Evolutionary conservation across 169 alveolate species (phyloP).

Genomic region (Eimeria maxima): DNA sequence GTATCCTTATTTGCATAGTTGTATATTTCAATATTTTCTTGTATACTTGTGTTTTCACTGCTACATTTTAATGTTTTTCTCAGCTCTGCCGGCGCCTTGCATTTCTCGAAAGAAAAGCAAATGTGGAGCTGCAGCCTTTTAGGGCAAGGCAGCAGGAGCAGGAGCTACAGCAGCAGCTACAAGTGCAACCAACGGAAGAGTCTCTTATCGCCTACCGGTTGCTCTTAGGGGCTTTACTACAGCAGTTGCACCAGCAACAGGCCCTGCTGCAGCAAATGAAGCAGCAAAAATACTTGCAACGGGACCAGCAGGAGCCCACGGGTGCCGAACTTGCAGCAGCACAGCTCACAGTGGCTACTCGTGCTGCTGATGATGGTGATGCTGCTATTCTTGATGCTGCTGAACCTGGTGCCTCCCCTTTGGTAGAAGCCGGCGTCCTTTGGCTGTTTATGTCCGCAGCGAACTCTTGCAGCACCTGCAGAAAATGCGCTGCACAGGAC

Average conservation of each 20-base stretch:
- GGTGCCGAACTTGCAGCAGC: neutral
- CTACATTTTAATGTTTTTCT: neutral
- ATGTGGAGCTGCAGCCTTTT: neutral
- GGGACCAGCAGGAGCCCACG: constrained; percentile 9
- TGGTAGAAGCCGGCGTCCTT: neutral
- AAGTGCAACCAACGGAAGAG: constrained; percentile 1
- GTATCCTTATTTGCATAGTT: neutral
- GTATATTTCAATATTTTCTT: neutral
- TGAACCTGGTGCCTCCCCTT: constrained; percentile 13
- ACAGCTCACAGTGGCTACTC: neutral
- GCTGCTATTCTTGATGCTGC: constrained; percentile 1
- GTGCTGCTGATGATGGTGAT: constrained; percentile 2
- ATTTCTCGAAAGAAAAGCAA: neutral
- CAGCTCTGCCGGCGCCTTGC: constrained; percentile 35
- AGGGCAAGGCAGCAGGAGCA: neutral
- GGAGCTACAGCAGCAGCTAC: constrained; percentile 18
- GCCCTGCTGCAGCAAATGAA: neutral
- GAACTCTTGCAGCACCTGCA: constrained; percentile 2
- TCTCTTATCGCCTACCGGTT: constrained; percentile 40
- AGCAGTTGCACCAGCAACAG: constrained; percentile 14
- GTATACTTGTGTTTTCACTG: neutral
- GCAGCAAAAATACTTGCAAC: constrained; percentile 7
- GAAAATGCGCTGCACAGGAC: neutral
- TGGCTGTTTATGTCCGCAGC: neutral
- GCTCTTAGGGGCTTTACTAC: constrained; percentile 31